Evolutionary conservation across 2,329 filamentous ascomycete genomes (phyloP), one percentile per base, ranked within the genome.

Genomic region (Botrytis byssoidea): DNA sequence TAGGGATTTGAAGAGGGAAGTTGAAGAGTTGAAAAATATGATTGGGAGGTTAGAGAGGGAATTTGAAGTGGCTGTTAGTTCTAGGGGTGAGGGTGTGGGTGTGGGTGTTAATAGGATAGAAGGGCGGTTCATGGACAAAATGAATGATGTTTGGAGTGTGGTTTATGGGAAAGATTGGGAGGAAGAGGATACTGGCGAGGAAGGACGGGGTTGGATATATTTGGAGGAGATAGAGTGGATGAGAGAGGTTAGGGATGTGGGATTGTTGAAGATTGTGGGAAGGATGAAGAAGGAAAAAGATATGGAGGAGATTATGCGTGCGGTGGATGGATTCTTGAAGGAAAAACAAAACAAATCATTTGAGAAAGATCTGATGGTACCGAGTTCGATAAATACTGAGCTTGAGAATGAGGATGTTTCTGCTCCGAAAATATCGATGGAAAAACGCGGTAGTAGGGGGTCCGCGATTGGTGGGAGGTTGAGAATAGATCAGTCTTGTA

Each of bases 151-250:
- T 16, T 68, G 65, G 65, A 25, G 35, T 14, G 16, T n/a, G 35
- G 1, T 68, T 29, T 68, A 57, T 57, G 65, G 65, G 16, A 68
- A 68, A 37, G 65, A 48, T 14, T 68, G 65, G 48, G 65, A 68
- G 12, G 25, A 16, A 6, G 65, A 55, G 25, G 14, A 14, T 0
- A 7, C 29, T 37, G 46, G 35, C 4, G 46, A 40, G 35, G 48
- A n/a, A 29, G 48, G 65, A 8, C 35, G 29, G 25, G 18, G 29
- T 29, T 57, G 35, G 46, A 14, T 55, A 20, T 37, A 55, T 29
- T 6, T 2, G 4, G 35, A 51, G 16, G 65, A 68, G 35, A n/a
- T 68, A 25, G 35, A 55, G 3, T 68, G 35, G 25, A 57, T 37
- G 25, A 57, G 25, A 37, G 35, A 68, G n/a, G 65, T 68, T 57